Conservation (phyloP, 805 yeast species). For the Metschnikowia continentalis region DNA sequence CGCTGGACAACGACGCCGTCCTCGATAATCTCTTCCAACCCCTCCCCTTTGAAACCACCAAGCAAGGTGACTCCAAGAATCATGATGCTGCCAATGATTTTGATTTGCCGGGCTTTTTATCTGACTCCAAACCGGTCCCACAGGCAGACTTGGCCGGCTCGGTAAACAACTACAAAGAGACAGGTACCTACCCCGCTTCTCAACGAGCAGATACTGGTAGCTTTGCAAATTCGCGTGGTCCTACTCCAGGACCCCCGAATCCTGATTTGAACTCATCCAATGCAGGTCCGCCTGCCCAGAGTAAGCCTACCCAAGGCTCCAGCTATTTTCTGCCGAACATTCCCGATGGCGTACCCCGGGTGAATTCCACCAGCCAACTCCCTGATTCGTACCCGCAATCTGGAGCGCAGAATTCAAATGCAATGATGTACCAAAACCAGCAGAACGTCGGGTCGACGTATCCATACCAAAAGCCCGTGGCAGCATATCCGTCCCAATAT, state of each 20-base stretch:
- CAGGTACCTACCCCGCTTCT: background rate
- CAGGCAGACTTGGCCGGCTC: background rate
- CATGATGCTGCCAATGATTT: slow-evolving; percentile 3
- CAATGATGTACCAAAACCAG: background rate
- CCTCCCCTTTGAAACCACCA: slow-evolving; percentile 16
- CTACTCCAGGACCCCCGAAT: background rate
- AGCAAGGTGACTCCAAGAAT: slow-evolving; percentile 4
- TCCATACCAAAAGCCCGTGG: slow-evolving; percentile 9
- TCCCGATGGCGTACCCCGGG: slow-evolving; percentile 4
- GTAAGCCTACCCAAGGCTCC: background rate
- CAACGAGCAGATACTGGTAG: background rate
- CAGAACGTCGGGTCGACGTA: slow-evolving; percentile 3
- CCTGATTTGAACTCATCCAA: background rate
- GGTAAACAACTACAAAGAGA: background rate
- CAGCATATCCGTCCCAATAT: slow-evolving; percentile 5
- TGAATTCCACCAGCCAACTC: slow-evolving; percentile 5
- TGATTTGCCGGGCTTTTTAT: slow-evolving; percentile 15
- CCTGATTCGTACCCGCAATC: slow-evolving; percentile 1
- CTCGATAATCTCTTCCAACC: slow-evolving; percentile 18
- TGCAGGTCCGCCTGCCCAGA: background rate
- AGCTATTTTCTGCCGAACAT: slow-evolving; percentile 1
- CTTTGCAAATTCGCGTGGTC: background rate
- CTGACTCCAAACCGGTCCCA: slow-evolving; percentile 7
- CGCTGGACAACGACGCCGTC: slow-evolving; percentile 6
- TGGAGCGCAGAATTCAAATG: background rate